A percentile compares a stretch with the other conserved stretches of the same genome.
phyloP scores from a whole-genome alignment of 2,329 filamentous ascomycete species.

The Stemphylium lycopersici region DNA sequence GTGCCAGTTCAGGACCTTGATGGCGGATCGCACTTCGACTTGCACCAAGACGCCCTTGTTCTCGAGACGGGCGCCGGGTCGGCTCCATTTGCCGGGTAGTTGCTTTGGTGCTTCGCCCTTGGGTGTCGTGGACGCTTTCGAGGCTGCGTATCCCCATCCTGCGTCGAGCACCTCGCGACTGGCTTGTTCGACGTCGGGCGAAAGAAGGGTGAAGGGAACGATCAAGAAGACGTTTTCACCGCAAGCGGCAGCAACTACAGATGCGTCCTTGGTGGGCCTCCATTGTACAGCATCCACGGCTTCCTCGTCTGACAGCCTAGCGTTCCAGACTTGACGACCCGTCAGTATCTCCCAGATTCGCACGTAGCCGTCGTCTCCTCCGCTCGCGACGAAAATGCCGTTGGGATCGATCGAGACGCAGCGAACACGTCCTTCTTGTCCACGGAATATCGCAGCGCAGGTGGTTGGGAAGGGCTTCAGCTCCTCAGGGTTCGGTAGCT shows the following conservation, averaged over 20 bases:
- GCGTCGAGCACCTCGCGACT: conserved; percentile 80
- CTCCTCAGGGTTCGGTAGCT: conserved; percentile 90
- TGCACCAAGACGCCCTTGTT: conserved; percentile 80
- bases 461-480: conserved; percentile 93
- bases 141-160: conserved; percentile 92
- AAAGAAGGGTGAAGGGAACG: conserved; percentile 69
- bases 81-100: conserved; percentile 79
- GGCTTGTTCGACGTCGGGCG: conserved; percentile 73
- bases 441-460: conserved; percentile 83
- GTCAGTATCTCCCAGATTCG: conserved; percentile 88
- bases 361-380: conserved; percentile 91
- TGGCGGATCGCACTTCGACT: conserved; percentile 76
- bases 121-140: conserved; percentile 59
- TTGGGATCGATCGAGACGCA: conserved; percentile 84
- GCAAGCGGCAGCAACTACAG: conserved; percentile 81
- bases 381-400: conserved; percentile 85
- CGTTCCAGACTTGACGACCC: conserved; percentile 85
- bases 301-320: conserved; percentile 75
- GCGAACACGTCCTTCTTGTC: conserved; percentile 87
- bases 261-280: conserved; percentile 81
- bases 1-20: conserved; percentile 94
- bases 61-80: conserved; percentile 75
- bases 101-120: conserved; percentile 69
- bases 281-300: conserved; percentile 87
- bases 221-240: conserved; percentile 88